Evolutionary conservation across 2,329 filamentous ascomycete genomes (phyloP).

Genomic region (Cladosporium halotolerans): DNA sequence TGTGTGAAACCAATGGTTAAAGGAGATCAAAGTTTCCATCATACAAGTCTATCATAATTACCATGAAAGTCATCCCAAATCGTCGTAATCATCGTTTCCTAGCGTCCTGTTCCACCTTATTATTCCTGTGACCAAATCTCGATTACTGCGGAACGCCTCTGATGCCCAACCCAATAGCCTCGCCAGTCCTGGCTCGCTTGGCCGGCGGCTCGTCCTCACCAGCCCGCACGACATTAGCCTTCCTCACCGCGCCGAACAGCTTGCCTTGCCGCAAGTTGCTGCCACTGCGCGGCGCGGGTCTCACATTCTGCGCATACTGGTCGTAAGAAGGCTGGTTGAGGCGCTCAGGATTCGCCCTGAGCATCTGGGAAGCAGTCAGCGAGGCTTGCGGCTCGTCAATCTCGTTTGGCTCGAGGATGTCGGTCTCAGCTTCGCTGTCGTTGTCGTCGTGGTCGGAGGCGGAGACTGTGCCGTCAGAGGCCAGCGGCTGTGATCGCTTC

Average conservation of each 20-base stretch:
- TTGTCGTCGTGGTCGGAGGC: constrained; percentile 44
- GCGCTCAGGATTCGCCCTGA: constrained; percentile 41
- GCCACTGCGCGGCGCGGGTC: constrained; percentile 25
- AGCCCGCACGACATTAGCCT: constrained; percentile 40
- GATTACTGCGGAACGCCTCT: constrained; percentile 16
- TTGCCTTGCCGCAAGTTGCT: constrained; percentile 50
- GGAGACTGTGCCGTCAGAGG: constrained; percentile 65
- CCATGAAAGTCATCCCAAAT: background rate
- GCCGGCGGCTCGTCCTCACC: constrained; percentile 26
- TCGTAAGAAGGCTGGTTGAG: background rate
- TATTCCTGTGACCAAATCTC: too few species aligned
- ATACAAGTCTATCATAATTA: constrained; percentile 1
- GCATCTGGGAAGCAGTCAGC: constrained; percentile 64
- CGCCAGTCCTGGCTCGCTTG: constrained; percentile 48
- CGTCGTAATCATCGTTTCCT: background rate
- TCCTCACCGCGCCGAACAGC: constrained; percentile 57
- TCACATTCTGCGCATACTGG: constrained; percentile 10
- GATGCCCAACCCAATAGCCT: constrained; percentile 52
- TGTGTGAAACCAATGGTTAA: background rate
- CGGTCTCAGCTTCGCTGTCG: constrained; percentile 47
- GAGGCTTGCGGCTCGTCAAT: constrained; percentile 70
- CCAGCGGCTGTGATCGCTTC: constrained; percentile 12
- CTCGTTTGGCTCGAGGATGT: constrained; percentile 50
- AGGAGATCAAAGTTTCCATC: background rate
- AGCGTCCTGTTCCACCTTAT: too few species aligned